Base-by-base conservation (phyloP, 768 basidiomycete species). In the Gloeopeniophorella convolvens region DNA sequence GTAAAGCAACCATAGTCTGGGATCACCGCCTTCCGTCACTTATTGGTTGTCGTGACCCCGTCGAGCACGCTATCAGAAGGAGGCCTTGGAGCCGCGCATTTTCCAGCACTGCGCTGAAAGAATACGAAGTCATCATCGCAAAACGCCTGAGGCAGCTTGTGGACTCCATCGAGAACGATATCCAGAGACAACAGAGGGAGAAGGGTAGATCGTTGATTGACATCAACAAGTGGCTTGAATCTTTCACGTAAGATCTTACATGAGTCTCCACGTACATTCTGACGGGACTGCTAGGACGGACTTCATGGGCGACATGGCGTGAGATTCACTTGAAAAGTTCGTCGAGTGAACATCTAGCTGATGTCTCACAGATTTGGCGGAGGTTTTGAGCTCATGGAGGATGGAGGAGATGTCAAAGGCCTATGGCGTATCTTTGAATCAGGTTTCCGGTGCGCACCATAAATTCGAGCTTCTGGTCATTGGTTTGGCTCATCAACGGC, bases 21-120 rank as follows among this genome's bases (percentile, higher is more conserved):
- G 76, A 78, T 42, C 72, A 73, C 1, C 70, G 76, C 5, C 72
- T 73, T 18, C 65, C 59, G 54, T 62, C 67, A 13, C 54, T 73
- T 45, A 68, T 72, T 51, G 64, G 65, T 24, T 55, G 72, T n/a
- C 60, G 68, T 32, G 65, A 74, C 53, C 69, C 68, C 48, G 61
- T 63, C 1, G 71, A 76, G 30, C 78, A 80, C 51, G 63, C 67
- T 1, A 63, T 68, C 5, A 67, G 75, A 9, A 68, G 76, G 9
- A 67, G 68, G 18, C 65, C 73, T 2, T 79, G 77, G 78, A 72
- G 70, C 16, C 65, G 74, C 18, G 77, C 70, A 0, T 70, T 79
- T 61, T 76, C 62, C 42, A 69, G 69, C 11, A 50, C 62, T 3
- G 70, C 76, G 2, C 56, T 80, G 33, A 73, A 72, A 56, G 72